These are phyloP conservation scores for Talaromyces ruber DNA, from an alignment of 495 filamentous ascomycete genomes.

Conservation along the genomic window DNA sequence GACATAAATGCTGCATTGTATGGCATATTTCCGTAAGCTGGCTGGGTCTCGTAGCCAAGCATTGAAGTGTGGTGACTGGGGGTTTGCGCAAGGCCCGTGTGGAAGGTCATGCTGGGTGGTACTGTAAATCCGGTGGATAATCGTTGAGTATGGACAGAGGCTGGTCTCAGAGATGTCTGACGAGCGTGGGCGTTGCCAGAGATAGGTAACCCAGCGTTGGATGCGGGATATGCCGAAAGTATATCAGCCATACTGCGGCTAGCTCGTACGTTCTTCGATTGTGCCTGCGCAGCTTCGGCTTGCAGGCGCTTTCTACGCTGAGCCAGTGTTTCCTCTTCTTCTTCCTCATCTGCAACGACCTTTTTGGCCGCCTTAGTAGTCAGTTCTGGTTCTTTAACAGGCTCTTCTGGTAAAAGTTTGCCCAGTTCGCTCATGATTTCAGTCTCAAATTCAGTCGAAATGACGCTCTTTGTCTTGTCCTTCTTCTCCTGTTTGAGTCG, in stretches of 20 bases:
- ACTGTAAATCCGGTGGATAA: slow-evolving; percentile 3
- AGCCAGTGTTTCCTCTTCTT: slow-evolving; percentile 79
- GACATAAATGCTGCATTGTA: not conserved
- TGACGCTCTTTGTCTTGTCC: slow-evolving; percentile 42
- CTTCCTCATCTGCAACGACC: slow-evolving; percentile 40
- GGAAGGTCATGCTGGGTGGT: slow-evolving; percentile 4
- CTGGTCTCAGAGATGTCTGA: not conserved
- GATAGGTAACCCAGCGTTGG: not conserved
- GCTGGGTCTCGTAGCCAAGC: slow-evolving; percentile 14
- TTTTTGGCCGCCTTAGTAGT: not conserved
- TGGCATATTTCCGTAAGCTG: not conserved
- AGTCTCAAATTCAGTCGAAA: slow-evolving; percentile 68
- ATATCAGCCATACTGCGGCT: slow-evolving; percentile 65
- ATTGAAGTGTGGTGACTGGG: slow-evolving; percentile 1
- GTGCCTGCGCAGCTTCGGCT: slow-evolving; percentile 48
- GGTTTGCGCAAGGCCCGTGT: not conserved
- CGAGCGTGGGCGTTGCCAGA: not conserved
- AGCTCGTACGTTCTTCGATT: slow-evolving; percentile 24
- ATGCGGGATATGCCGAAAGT: slow-evolving; percentile 46
- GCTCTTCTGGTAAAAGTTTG: slow-evolving; percentile 21
- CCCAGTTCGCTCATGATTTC: slow-evolving; percentile 71
- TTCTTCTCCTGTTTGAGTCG: slow-evolving; percentile 52
- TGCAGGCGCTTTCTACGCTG: slow-evolving; percentile 77
- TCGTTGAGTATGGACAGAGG: slow-evolving; percentile 1
- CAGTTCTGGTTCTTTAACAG: slow-evolving; percentile 16